Percentiles rank a stretch among this genome's conserved stretches.
Evolutionary conservation across 2,329 filamentous ascomycete genomes (phyloP).

Genomic region (Ustulina deusta): DNA sequence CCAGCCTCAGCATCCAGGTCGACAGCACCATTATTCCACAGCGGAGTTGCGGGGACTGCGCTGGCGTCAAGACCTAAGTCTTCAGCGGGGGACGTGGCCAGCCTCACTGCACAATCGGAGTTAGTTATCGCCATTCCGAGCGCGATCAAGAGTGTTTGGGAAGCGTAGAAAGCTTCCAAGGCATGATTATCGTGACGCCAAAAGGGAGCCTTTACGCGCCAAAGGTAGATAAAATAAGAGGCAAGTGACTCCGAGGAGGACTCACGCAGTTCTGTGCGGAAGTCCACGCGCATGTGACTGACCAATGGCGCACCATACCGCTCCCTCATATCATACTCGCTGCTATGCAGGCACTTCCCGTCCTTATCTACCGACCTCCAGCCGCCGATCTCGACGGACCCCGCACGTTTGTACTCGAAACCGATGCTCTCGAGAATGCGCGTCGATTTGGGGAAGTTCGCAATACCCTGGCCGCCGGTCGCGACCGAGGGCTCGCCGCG

Average conservation of each 20-base stretch:
- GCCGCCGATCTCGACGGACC: conserved; percentile 39
- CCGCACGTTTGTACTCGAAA: conserved; percentile 39
- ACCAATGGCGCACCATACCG: conserved; percentile 40
- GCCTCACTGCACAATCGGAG: conserved; percentile 22
- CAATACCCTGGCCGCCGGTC: conserved; percentile 43
- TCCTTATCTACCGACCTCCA: conserved; percentile 41
- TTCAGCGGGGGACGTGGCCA: conserved; percentile 43
- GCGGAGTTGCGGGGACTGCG: conserved; percentile 36
- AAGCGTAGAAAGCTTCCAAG: neutral
- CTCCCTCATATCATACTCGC: conserved; percentile 37
- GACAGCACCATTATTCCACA: conserved; percentile 40
- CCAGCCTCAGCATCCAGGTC: conserved; percentile 42
- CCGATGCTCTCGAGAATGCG: conserved; percentile 42
- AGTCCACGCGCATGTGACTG: conserved; percentile 43
- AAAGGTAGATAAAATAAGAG: neutral
- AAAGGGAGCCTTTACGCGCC: neutral
- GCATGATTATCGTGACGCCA: no score
- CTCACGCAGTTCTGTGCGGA: conserved; percentile 40
- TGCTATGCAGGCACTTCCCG: conserved; percentile 37
- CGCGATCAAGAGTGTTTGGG: neutral
- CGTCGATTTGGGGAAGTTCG: conserved; percentile 43
- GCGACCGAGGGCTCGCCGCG: conserved; percentile 40
- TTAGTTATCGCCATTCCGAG: neutral
- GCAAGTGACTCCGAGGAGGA: neutral
- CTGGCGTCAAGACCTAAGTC: conserved; percentile 39